Base-by-base conservation (phyloP, 2,329 filamentous ascomycete species). In the Exophiala aquamarina region DNA sequence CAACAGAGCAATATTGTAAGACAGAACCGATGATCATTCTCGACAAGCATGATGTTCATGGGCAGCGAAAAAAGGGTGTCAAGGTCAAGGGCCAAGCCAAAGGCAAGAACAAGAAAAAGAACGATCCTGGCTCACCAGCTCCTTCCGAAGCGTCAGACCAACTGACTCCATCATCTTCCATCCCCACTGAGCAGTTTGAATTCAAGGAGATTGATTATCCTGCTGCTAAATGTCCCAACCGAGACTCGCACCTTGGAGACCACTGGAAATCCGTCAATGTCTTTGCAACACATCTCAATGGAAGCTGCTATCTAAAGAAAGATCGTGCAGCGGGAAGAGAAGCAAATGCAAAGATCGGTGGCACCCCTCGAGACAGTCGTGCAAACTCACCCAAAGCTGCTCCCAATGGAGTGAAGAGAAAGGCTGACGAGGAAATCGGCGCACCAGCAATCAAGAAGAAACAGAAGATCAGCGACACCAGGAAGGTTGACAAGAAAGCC, bases 1-100 rank as follows among this genome's bases (percentile, higher is more conserved):
- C 78, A 1, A 66, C 70, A 43, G 52, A 52, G 38, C 54, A 58
- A 57, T 84, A 83, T 63, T 84, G 81, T 65, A 75, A 76, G 59
- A 73, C 76, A 39, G 76, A 78, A 48, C 81, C 81, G 3, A 77
- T 79, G 69, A 75, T 81, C 36, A 73, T 72, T 47, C 66, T 75
- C 50, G 71, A 76, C 11, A 79, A 79, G 29, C 77, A 82, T 60
- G 81, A 84, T 58, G 79, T 83, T 42, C 82, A 83, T 60, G 81
- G 79, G 52, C 57, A 59, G 28, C 53, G 57, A 14, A 59, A 55
- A 45, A 59, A 59, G 47, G 57, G 57, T 7, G 57, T 59, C 49
- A 59, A 59, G 35, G 50, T 58, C 29, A 59, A 59, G 41, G 57
- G 57, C 19, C 53, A 56, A 23, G 46, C 53, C 11, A 59, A 58